Evolutionary conservation across 2,329 filamentous ascomycete genomes (phyloP), one percentile per base, ranked within the genome.

Genomic region (Colletotrichum australisinense): DNA sequence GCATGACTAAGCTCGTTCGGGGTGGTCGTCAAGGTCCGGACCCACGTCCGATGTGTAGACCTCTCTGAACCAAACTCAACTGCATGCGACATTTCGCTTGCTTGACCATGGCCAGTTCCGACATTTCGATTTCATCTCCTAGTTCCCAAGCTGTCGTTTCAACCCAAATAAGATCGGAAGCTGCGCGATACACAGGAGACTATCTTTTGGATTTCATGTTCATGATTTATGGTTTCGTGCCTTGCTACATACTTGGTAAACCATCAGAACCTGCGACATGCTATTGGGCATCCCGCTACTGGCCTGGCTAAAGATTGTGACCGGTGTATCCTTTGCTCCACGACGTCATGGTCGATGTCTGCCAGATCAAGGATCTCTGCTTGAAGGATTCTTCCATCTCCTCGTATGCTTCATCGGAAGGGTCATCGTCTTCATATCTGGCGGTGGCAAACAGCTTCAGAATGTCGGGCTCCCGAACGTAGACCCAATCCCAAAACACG

Each of bases 1-100:
- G 3, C n/a, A 38, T 73, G 67, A 73, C 71, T 73, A 73, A 73
- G 28, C 62, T 6, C 2, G 1, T 2, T 6, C 7, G 12, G 6
- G 9, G 3, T 22, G 26, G 60, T 19, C 4, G n/a, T n/a, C n/a
- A 22, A 52, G 22, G 26, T 24, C n/a, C 12, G 32, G 12, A 16
- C 24, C 38, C 60, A 52, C 5, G 57, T 59, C 57, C 38, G 28
- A 63, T 12, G 19, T 19, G 3, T 14, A 16, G 2, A 11, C 35
- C 56, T 24, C 12, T 19, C 12, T 6, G 46, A 56, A 12, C 12
- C 9, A 16, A 19, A 7, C 2, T 30, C 22, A 22, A 53, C 35
- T 16, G 3, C 14, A 42, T 16, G 12, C 12, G 38, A 42, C 38
- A 4, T 42, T 42, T 19, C 9, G 4, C 7, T 46, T 46, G 42